These are phyloP conservation scores for Camellia granthamiana DNA, from an alignment of 148 eudicot genomes.

Conservation along the genomic window DNA sequence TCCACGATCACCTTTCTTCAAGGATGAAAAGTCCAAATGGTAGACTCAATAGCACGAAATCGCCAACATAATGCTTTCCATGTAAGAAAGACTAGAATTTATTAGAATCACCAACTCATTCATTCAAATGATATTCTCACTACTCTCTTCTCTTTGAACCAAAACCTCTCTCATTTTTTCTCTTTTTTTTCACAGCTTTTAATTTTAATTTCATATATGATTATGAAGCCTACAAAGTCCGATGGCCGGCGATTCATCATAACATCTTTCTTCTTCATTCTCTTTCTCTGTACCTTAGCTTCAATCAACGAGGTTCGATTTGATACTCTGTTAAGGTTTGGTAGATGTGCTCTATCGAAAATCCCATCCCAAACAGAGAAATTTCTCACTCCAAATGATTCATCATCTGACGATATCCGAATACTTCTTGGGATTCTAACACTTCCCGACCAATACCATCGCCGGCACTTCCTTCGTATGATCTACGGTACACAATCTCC, in stretches of 20 bases:
- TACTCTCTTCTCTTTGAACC: not conserved
- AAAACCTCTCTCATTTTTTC: not conserved
- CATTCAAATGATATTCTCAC: not conserved
- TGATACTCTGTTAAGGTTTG: constrained; percentile 32
- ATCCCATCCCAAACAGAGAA: constrained; percentile 7
- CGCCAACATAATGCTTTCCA: constrained; percentile 22
- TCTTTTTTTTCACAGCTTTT: not conserved
- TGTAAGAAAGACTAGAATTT: constrained; percentile 1
- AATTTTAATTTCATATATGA: constrained; percentile 14
- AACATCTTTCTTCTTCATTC: constrained; percentile 57
- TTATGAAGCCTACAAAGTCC: constrained; percentile 36
- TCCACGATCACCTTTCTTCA: constrained; percentile 18
- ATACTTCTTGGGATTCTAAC: constrained; percentile 78
- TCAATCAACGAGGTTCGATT: constrained; percentile 62
- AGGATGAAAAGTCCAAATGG: constrained; percentile 26
- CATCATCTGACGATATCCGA: constrained; percentile 42
- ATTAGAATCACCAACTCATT: not conserved
- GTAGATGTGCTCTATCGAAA: constrained; percentile 43
- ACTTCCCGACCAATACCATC: constrained; percentile 75
- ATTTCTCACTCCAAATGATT: constrained; percentile 13
- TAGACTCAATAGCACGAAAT: constrained; percentile 15
- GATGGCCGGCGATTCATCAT: constrained; percentile 53
- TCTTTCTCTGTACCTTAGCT: constrained; percentile 68
- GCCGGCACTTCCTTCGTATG: constrained; percentile 76
- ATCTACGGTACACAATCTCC: constrained; percentile 67